These are phyloP conservation scores for Thraustotheca clavata DNA, from an alignment of 352 stramenopile species.

Conservation along the genomic window DNA sequence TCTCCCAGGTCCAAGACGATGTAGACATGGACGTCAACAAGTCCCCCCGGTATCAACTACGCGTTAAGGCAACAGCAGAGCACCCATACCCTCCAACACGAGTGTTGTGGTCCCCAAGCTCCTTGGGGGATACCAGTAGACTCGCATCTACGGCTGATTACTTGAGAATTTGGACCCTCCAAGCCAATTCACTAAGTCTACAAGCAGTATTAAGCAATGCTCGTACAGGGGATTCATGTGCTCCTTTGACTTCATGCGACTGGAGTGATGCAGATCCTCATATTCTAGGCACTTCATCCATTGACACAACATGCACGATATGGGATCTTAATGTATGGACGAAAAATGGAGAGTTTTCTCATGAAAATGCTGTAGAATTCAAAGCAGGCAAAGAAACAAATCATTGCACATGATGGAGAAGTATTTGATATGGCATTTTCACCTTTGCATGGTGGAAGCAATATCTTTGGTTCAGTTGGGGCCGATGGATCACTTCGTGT, in stretches of 20 bases:
- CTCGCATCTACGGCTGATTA: conserved; percentile 81
- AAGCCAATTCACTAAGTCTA: conserved; percentile 62
- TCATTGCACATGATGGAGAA: conserved; percentile 98
- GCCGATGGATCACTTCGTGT: conserved; percentile 94
- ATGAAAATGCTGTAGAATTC: conserved; percentile 33
- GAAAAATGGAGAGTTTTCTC: neutral
- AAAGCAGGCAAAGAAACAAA: conserved; percentile 82
- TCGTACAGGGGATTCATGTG: conserved; percentile 88
- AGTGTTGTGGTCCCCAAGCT: conserved; percentile 76
- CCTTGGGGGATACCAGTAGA: conserved; percentile 39
- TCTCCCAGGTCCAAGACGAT: neutral
- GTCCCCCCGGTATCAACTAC: conserved; percentile 39
- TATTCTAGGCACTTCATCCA: conserved; percentile 94
- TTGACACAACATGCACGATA: conserved; percentile 98
- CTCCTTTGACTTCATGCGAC: conserved; percentile 96
- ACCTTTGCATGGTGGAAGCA: conserved; percentile 44
- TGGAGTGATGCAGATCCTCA: conserved; percentile 96
- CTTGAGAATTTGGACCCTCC: conserved; percentile 68
- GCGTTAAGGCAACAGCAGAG: conserved; percentile 53
- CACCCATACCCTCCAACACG: conserved; percentile 83
- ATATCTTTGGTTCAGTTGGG: conserved; percentile 95
- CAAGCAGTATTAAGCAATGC: conserved; percentile 65
- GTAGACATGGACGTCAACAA: conserved; percentile 29
- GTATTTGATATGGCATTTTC: conserved; percentile 98
- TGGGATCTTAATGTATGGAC: conserved; percentile 93